These are phyloP conservation scores for Cardamine resedifolia DNA, from an alignment of 345 rosid species.

Conservation along the genomic window DNA sequence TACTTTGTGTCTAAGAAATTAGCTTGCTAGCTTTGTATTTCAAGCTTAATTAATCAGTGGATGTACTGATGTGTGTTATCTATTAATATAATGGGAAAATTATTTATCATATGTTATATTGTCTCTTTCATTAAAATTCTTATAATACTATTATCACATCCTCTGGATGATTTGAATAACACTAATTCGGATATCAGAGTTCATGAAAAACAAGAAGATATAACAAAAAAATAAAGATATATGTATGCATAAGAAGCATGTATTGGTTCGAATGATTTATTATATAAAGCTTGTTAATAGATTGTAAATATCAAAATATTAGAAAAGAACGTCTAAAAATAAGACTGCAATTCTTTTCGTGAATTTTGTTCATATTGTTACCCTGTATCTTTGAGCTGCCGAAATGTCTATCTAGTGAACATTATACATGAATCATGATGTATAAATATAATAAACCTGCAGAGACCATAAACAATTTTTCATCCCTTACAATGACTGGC, in stretches of 20 bases:
- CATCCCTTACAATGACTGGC: not conserved
- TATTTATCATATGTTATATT: conserved; percentile 6
- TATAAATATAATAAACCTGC: not conserved
- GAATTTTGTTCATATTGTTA: not conserved
- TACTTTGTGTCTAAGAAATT: not conserved
- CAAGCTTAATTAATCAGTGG: conserved; percentile 32
- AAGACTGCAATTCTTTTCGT: not conserved
- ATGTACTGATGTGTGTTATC: conserved; percentile 33
- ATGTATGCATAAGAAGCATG: not conserved
- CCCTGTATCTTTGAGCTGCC: not conserved
- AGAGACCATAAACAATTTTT: not conserved
- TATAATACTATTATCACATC: not conserved
- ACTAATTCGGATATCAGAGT: not conserved
- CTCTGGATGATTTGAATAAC: not conserved
- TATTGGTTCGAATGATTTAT: not conserved
- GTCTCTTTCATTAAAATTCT: not conserved
- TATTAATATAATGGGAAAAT: not conserved
- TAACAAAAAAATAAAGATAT: not conserved
- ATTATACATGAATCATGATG: not conserved
- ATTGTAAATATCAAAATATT: not conserved
- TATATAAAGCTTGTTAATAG: not conserved
- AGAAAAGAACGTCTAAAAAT: not conserved
- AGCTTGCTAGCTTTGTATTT: conserved; percentile 32
- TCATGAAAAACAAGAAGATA: not conserved
- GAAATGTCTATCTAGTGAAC: not conserved